Conservation (phyloP, 108 stramenopile genomes). For the Ochromonas danica region DNA sequence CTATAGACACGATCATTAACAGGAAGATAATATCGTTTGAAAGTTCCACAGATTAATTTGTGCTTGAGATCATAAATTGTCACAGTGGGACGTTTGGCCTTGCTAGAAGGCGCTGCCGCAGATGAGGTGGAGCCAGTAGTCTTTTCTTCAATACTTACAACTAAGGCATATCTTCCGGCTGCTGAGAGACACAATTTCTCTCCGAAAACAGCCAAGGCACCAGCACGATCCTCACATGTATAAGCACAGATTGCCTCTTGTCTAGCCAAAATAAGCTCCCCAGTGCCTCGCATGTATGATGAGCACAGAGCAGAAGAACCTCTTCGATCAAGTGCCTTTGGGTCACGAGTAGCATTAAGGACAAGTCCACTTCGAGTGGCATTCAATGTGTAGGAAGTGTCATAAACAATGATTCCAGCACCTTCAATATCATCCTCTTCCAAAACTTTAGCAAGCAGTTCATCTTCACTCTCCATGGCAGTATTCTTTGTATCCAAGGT, state of each 20-base stretch:
- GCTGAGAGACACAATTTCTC: constrained; percentile 13
- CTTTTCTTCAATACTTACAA: not conserved
- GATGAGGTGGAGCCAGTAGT: not conserved
- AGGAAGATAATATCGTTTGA: not conserved
- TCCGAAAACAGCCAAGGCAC: constrained; percentile 19
- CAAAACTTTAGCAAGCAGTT: not conserved
- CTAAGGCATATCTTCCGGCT: not conserved
- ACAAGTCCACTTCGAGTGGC: not conserved
- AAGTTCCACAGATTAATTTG: not conserved
- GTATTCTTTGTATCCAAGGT: not conserved
- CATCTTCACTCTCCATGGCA: not conserved
- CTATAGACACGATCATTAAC: not conserved
- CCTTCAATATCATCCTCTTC: not conserved
- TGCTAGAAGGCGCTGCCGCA: not conserved
- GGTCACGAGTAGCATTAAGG: not conserved
- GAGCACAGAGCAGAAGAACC: not conserved
- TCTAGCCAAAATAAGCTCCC: constrained; percentile 9
- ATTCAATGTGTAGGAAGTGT: not conserved
- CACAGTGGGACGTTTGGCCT: not conserved
- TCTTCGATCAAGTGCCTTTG: not conserved
- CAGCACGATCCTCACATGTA: not conserved
- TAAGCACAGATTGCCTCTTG: constrained; percentile 14
- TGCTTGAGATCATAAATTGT: constrained; percentile 30
- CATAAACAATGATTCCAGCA: constrained; percentile 29
- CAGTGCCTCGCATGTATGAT: not conserved